Evolutionary conservation across 306 rosid genomes (phyloP).

Genomic region (Comarum palustre): DNA sequence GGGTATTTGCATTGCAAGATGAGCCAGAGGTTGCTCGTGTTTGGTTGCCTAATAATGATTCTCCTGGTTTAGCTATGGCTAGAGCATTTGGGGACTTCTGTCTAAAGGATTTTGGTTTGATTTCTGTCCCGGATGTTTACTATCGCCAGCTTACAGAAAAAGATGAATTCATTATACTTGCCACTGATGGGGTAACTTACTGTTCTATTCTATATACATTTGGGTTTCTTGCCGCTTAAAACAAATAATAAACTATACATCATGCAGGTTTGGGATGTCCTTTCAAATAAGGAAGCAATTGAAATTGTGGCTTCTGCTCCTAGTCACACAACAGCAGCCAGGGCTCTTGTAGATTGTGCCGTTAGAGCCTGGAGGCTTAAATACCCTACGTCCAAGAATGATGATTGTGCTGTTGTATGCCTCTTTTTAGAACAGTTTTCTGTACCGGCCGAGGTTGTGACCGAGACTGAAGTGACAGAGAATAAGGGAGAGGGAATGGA

Average conservation of each 20-base stretch:
- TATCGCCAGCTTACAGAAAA: conserved; percentile 37
- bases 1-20: conserved; percentile 59
- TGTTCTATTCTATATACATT: conserved; percentile 10
- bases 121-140: conserved; percentile 49
- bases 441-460: conserved; percentile 4
- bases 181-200: conserved; percentile 53
- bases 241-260: background rate
- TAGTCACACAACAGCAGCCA: conserved; percentile 41
- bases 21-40: conserved; percentile 64
- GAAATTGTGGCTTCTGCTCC: conserved; percentile 61
- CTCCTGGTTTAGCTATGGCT: conserved; percentile 65
- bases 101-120: conserved; percentile 56
- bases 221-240: conserved; percentile 6
- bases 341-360: conserved; percentile 56
- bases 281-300: conserved; percentile 51
- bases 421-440: conserved; percentile 40
- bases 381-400: conserved; percentile 57
- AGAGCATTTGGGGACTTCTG: conserved; percentile 63
- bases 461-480: conserved; percentile 15
- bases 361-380: conserved; percentile 54
- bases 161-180: conserved; percentile 51
- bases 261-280: conserved; percentile 56
- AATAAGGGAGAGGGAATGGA: conserved; percentile 18
- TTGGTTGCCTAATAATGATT: conserved; percentile 53
- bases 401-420: conserved; percentile 59